Evolutionary conservation across 139 green algal genomes (phyloP), one percentile per base, ranked within the genome.

Genomic region (Closterium sp.): DNA sequence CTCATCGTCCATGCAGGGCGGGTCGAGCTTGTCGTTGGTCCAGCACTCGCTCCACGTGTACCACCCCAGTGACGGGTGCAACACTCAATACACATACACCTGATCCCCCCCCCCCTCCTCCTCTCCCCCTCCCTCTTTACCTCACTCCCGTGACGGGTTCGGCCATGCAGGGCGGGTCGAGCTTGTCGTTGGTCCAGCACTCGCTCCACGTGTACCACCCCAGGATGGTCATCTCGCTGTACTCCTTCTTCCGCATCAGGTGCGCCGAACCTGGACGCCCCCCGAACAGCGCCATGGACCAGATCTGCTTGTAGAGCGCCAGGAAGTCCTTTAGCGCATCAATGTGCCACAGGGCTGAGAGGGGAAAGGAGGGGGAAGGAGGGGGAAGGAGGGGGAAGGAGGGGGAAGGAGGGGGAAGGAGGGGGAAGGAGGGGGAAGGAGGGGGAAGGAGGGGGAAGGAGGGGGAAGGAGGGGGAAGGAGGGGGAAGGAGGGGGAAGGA

Each of bases 161-260:
- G 34, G 88, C 88, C 88, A 91, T 91, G 30, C 88, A 91, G 16
- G 88, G 36, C 8, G 88, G 88, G 2, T 91, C 88, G 4, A 87
- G 28, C 25, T 86, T 33, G 23, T 34, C 33, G 25, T 86, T 33
- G 28, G 31, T 31, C 88, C 88, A 91, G 88, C 88, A 91, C 28
- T 91, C 88, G 84, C 28, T 36, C 34, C 69, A 91, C 28, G 55
- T 69, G 84, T 91, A 91, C 88, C 88, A 91, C 35, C 36, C 88
- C 88, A 91, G 34, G 7, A 91, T 31, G 34, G 83, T 88, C 25
- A 31, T 31, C 34, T 91, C 88, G 25, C 28, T 25, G 34, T 88
- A 88, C 84, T 91, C 88, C 34, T 88, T 88, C 43, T 86, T 35
- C 9, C 87, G 83, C 36, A 87, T 35, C 28, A 34, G 25, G 2